Conservation (phyloP, 768 basidiomycete species). For the Pisolithus orientalis region DNA sequence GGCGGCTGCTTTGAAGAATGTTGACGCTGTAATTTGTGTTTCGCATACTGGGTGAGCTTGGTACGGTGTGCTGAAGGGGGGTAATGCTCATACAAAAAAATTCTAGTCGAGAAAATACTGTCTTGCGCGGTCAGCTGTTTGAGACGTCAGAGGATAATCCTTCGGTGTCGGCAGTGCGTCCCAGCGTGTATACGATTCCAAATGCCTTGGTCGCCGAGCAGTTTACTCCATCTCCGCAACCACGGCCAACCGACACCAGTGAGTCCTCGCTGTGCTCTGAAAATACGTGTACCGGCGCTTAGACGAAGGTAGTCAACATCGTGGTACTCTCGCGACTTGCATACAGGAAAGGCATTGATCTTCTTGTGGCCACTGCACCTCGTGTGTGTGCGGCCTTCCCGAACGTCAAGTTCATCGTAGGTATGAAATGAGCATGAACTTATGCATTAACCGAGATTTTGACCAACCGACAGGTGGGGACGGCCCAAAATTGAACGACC, state of each 20-base stretch:
- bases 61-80: not conserved
- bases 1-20: slow-evolving; percentile 78
- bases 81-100: not conserved
- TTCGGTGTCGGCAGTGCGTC: slow-evolving; percentile 38
- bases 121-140: slow-evolving; percentile 76
- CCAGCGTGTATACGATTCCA: slow-evolving; percentile 86
- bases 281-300: not conserved
- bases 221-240: slow-evolving; percentile 60
- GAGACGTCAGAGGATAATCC: slow-evolving; percentile 42
- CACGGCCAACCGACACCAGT: slow-evolving; percentile 51
- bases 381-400: slow-evolving; percentile 82
- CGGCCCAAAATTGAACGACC: slow-evolving; percentile 90
- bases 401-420: slow-evolving; percentile 84
- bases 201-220: slow-evolving; percentile 85
- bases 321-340: slow-evolving; percentile 86
- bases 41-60: slow-evolving; percentile 81
- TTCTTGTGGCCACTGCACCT: slow-evolving; percentile 89
- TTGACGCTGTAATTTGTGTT: slow-evolving; percentile 93
- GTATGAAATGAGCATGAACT: slow-evolving; percentile 32
- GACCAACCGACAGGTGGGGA: slow-evolving; percentile 65
- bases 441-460: not conserved
- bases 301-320: slow-evolving; percentile 63
- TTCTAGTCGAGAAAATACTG: slow-evolving; percentile 91
- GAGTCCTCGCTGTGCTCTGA: slow-evolving; percentile 15
- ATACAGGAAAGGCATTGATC: slow-evolving; percentile 94